These are phyloP conservation scores for Diaporthe citrichinensis DNA, from an alignment of 2,329 filamentous ascomycete genomes.

Conservation along the genomic window DNA sequence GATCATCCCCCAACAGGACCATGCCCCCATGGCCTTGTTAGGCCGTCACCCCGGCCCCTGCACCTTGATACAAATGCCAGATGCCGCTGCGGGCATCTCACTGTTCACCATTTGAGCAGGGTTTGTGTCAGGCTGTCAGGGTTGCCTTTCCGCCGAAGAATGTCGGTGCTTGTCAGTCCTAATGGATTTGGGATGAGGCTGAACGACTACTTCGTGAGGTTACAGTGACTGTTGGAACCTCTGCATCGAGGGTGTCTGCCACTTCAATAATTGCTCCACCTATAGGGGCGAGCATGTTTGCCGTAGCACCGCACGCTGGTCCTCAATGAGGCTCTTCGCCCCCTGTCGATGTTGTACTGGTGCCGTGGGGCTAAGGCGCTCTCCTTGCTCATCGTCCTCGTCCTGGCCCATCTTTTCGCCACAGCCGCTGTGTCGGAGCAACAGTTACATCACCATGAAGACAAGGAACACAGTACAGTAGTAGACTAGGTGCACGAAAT, in stretches of 20 bases:
- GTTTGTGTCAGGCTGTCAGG: not conserved
- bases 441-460: slow-evolving; percentile 36
- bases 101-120: not conserved
- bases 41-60: slow-evolving; percentile 27
- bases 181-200: not conserved
- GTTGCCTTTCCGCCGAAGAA: not conserved
- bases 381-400: not conserved
- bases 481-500: too few relatives aligned
- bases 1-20: not conserved
- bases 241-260: not conserved
- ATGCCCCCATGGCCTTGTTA: not conserved
- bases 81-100: not conserved
- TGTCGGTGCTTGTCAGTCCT: too few relatives aligned
- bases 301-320: not conserved
- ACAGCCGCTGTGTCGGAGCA: not conserved
- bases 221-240: not conserved
- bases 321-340: slow-evolving; percentile 18
- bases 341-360: not conserved
- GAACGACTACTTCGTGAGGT: not conserved
- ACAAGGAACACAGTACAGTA: not conserved
- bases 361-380: not conserved
- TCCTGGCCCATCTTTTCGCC: not conserved
- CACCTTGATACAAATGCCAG: not conserved
- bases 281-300: not conserved
- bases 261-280: not conserved